Percentiles rank a stretch among this genome's conserved stretches.
Conservation (phyloP, 202 grass and related monocot genomes). For the Panicum virgatum region DNA sequence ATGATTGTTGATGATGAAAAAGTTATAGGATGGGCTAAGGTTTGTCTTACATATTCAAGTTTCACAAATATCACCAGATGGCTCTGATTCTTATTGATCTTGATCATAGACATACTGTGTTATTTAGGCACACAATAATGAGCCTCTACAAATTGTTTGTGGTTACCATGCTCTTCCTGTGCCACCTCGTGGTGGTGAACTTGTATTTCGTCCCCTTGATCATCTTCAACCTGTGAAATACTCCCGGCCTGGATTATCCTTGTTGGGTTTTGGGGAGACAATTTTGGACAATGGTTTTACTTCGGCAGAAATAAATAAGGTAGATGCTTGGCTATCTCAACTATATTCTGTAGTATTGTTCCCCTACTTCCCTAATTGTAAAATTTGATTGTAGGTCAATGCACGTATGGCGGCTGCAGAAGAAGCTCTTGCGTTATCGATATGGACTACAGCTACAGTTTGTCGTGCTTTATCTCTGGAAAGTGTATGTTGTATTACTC, state of each 20-base stretch:
- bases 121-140: conserved; percentile 86
- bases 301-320: conserved; percentile 60
- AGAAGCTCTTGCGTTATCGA: conserved; percentile 85
- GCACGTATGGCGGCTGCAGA: conserved; percentile 70
- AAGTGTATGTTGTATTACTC: conserved; percentile 63
- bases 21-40: conserved; percentile 98
- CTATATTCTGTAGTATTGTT: conserved; percentile 8
- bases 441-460: conserved; percentile 87
- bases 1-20: conserved; percentile 80
- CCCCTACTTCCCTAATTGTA: conserved; percentile 37
- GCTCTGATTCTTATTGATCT: conserved; percentile 38
- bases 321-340: conserved; percentile 35
- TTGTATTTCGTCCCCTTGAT: conserved; percentile 88
- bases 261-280: conserved; percentile 55
- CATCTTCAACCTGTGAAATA: conserved; percentile 94
- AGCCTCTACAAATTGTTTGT: conserved; percentile 94
- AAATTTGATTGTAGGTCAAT: conserved; percentile 62
- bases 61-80: conserved; percentile 15
- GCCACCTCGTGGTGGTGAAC: conserved; percentile 76
- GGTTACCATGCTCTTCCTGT: conserved; percentile 83
- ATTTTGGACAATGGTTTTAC: conserved; percentile 44
- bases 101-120: conserved; percentile 27
- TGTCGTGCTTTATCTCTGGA: conserved; percentile 88
- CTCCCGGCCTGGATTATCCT: conserved; percentile 56
- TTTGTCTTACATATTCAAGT: conserved; percentile 52